Evolutionary conservation across 371 early-diverging fungal genomes (phyloP).

Genomic region (Gilbertella persicaria): DNA sequence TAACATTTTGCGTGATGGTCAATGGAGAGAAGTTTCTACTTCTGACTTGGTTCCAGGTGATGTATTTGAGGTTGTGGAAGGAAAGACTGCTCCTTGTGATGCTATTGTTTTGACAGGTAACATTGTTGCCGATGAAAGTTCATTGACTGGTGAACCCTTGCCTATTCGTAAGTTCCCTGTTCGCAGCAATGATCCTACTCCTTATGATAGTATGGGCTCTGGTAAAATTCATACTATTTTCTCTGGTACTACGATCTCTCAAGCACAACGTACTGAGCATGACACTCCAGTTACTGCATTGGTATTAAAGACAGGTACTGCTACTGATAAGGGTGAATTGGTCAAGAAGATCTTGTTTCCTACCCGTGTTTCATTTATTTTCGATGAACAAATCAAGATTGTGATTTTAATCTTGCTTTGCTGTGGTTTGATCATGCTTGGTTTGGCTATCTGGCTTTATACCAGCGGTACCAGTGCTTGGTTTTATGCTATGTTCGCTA

Average conservation of each 20-base stretch:
- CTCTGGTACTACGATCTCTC: constrained; percentile 45
- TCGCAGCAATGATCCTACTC: constrained; percentile 30
- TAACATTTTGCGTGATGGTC: constrained; percentile 51
- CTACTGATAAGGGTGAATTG: constrained; percentile 71
- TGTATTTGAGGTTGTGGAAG: constrained; percentile 60
- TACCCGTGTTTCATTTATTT: constrained; percentile 21
- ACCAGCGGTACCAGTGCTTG: constrained; percentile 33
- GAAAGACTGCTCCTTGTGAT: constrained; percentile 68
- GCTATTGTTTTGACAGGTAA: constrained; percentile 69
- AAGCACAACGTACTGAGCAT: constrained; percentile 25
- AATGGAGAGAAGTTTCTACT: constrained; percentile 56
- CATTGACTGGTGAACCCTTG: constrained; percentile 69
- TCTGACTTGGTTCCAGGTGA: constrained; percentile 74
- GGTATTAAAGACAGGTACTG: constrained; percentile 68
- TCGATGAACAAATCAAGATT: constrained; percentile 61
- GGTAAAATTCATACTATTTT: constrained; percentile 58
- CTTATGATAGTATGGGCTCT: constrained; percentile 38
- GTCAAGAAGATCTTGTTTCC: constrained; percentile 74
- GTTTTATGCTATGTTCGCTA: constrained; percentile 71
- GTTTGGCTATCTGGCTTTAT: constrained; percentile 33
- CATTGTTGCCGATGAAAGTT: constrained; percentile 72
- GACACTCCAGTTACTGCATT: constrained; percentile 50
- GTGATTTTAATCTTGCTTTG: constrained; percentile 55
- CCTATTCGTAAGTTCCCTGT: constrained; percentile 66
- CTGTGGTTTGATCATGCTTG: constrained; percentile 53